Evolutionary conservation across 2,329 filamentous ascomycete genomes (phyloP).

Genomic region (Fusarium torreyae): DNA sequence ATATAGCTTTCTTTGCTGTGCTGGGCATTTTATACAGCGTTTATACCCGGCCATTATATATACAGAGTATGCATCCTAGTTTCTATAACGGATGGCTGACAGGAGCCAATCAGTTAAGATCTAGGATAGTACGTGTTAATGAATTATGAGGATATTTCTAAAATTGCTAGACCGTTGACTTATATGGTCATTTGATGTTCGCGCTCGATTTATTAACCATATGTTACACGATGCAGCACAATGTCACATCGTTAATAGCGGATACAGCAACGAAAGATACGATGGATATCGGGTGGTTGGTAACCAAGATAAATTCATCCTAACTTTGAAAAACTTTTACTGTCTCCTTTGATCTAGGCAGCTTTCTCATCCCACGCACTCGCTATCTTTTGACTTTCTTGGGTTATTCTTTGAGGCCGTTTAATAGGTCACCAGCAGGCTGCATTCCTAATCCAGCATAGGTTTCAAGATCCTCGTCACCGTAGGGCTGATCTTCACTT

Average conservation of each 20-base stretch:
- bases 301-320: no score
- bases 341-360: neutral
- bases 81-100: neutral
- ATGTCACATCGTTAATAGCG: no score
- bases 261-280: no score
- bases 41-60: neutral
- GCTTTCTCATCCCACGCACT: neutral
- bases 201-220: no score
- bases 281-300: no score
- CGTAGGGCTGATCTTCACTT: conserved; percentile 29
- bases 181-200: no score
- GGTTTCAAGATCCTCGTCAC: neutral
- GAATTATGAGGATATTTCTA: conserved; percentile 15
- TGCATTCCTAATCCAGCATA: conserved; percentile 29
- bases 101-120: neutral
- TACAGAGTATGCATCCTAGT: neutral
- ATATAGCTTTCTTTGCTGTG: neutral
- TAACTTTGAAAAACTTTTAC: no score
- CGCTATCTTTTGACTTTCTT: no score
- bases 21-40: neutral
- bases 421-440: conserved; percentile 14
- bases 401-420: neutral
- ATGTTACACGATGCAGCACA: no score
- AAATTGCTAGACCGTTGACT: no score
- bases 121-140: conserved; percentile 18